Percentiles rank a stretch among this genome's conserved stretches.
These are phyloP conservation scores for Globomyces pollinis-pini DNA, from an alignment of 192 early-diverging fungal genomes.

Conservation along the genomic window DNA sequence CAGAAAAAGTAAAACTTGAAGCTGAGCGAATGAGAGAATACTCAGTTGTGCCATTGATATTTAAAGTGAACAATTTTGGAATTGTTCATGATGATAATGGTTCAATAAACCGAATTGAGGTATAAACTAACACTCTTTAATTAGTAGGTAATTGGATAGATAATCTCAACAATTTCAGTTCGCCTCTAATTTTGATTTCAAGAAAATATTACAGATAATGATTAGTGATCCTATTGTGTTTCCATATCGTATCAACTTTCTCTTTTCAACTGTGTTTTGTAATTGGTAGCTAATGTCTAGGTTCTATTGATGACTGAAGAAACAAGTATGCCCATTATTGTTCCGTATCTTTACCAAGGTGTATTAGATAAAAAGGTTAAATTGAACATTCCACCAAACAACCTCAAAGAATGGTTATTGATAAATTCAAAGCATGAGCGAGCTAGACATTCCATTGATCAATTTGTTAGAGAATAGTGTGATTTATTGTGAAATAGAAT, in stretches of 20 bases:
- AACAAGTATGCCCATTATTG: not conserved
- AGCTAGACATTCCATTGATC: not conserved
- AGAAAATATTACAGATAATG: conserved; percentile 1
- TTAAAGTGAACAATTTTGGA: not conserved
- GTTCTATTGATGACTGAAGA: conserved; percentile 1
- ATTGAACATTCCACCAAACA: not conserved
- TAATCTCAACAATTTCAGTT: not conserved
- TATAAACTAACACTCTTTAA: not conserved
- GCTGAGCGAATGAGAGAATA: not conserved
- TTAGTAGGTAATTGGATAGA: no score
- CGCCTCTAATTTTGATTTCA: not conserved
- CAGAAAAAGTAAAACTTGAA: not conserved
- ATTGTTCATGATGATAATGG: not conserved
- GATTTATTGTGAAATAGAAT: not conserved
- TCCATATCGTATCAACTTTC: not conserved
- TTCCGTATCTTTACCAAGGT: not conserved
- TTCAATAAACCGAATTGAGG: not conserved
- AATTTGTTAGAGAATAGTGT: not conserved
- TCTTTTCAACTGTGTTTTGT: not conserved
- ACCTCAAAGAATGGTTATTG: conserved; percentile 1
- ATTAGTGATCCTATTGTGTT: not conserved
- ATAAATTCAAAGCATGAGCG: not conserved
- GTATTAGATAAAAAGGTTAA: not conserved
- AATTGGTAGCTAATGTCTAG: not conserved
- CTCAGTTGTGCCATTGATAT: not conserved